Evolutionary conservation across 2,329 filamentous ascomycete genomes (phyloP).

Genomic region (Colletotrichum navitas): DNA sequence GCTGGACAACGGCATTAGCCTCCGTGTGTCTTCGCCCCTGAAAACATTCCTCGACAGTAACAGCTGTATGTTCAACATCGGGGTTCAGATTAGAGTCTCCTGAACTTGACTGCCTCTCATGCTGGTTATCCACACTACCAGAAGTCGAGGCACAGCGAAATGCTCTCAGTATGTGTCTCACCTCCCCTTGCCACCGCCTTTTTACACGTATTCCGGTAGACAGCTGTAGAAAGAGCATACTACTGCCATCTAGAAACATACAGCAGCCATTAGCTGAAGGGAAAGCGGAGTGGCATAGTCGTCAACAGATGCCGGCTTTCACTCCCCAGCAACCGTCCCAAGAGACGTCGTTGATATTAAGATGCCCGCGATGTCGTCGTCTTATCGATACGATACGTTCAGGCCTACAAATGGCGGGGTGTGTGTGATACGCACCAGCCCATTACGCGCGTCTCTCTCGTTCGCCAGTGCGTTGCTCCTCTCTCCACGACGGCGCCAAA

Average conservation of each 20-base stretch:
- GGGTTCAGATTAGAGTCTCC: neutral
- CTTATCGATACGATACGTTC: constrained; percentile 32
- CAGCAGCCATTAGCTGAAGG: neutral
- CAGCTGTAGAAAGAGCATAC: neutral
- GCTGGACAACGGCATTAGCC: neutral
- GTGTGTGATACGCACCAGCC: constrained; percentile 27
- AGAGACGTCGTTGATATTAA: constrained; percentile 34
- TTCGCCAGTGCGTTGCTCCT: constrained; percentile 7
- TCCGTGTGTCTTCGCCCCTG: neutral
- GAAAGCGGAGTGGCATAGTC: neutral
- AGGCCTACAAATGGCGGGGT: constrained; percentile 20
- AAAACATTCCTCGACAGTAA: neutral
- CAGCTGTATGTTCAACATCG: neutral
- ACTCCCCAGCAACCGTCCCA: neutral
- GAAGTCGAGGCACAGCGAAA: neutral
- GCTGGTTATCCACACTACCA: neutral
- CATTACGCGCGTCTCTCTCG: neutral
- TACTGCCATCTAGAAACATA: neutral
- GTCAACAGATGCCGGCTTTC: neutral
- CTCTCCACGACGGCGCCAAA: constrained; percentile 22
- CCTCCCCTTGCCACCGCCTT: constrained; percentile 48
- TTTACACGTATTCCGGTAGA: constrained; percentile 43
- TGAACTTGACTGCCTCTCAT: neutral
- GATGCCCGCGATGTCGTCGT: neutral
- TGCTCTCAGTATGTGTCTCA: neutral